Evolutionary conservation across 192 early-diverging fungal genomes (phyloP).

Genomic region (Mortierella claussenii): DNA sequence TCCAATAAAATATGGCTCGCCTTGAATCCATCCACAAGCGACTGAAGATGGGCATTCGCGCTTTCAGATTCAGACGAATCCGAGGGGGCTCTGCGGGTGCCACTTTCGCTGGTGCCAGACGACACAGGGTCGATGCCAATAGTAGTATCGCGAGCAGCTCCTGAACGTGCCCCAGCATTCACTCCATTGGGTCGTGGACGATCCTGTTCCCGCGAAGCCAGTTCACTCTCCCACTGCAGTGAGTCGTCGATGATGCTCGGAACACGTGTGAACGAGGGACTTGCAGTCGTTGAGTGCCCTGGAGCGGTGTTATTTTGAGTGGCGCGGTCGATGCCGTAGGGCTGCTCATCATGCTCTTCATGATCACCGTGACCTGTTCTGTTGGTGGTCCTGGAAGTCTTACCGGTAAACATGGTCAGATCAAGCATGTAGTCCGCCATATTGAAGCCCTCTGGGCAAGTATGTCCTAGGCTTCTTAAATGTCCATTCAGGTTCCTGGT

Average conservation of each 20-base stretch:
- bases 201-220: slow-evolving; percentile 42
- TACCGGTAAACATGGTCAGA: slow-evolving; percentile 69
- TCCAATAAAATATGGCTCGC: slow-evolving; percentile 32
- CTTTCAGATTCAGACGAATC: background rate
- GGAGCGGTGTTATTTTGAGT: slow-evolving; percentile 1
- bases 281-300: slow-evolving; percentile 11
- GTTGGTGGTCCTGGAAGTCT: slow-evolving; percentile 22
- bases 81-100: slow-evolving; percentile 10
- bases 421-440: slow-evolving; percentile 89
- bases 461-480: slow-evolving; percentile 81
- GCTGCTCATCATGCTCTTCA: slow-evolving; percentile 24
- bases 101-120: slow-evolving; percentile 23
- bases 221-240: slow-evolving; percentile 42
- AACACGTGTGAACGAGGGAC: slow-evolving; percentile 15
- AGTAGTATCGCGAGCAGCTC: slow-evolving; percentile 16
- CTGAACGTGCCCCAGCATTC: background rate
- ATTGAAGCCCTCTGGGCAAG: slow-evolving; percentile 89
- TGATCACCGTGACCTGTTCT: slow-evolving; percentile 3
- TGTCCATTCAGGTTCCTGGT: slow-evolving; percentile 69
- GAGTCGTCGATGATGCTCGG: slow-evolving; percentile 44
- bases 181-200: slow-evolving; percentile 5
- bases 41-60: slow-evolving; percentile 26
- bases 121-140: slow-evolving; percentile 41
- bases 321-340: slow-evolving; percentile 8
- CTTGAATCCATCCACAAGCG: slow-evolving; percentile 54